Conservation (phyloP, 441 rosid species). For the Brassica hybrid region DNA sequence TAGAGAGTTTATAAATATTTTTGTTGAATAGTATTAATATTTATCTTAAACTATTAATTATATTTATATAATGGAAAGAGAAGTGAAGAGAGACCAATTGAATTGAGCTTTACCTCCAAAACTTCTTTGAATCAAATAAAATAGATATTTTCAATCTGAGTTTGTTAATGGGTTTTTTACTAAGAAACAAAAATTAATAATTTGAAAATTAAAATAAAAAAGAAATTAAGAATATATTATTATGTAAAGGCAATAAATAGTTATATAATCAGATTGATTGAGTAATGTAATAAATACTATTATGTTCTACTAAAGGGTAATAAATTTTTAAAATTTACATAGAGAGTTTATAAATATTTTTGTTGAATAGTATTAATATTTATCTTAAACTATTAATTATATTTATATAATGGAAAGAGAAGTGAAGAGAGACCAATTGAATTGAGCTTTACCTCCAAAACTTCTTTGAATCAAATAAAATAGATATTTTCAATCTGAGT, state of each 20-base stretch:
- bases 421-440: background rate
- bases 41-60: background rate
- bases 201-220: background rate
- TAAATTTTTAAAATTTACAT: background rate
- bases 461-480: background rate
- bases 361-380: background rate
- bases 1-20: background rate
- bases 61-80: background rate
- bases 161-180: background rate
- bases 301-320: background rate
- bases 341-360: background rate
- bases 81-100: background rate
- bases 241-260: background rate
- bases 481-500: background rate
- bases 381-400: background rate
- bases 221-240: background rate
- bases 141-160: background rate
- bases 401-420: background rate
- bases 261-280: background rate
- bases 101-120: background rate
- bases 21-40: background rate
- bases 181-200: background rate
- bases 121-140: background rate
- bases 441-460: background rate
- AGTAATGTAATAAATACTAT: background rate